Evolutionary conservation across 179 eudicot species (phyloP), one percentile per base, ranked within the genome.

Genomic region (Dionaea muscipula): DNA sequence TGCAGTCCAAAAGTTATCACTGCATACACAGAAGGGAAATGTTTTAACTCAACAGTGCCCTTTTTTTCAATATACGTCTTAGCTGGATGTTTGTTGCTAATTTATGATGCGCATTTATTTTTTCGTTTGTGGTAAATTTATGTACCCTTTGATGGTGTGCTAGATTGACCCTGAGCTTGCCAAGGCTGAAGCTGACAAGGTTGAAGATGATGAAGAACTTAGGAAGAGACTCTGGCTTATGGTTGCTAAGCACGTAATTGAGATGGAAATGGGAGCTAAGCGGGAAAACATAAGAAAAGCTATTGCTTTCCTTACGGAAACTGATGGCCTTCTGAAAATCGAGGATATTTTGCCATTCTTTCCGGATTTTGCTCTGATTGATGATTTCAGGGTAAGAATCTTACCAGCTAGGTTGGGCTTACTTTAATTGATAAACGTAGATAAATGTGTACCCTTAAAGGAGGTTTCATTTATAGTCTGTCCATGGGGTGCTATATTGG

Each of bases 121-220:
- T 6, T 43, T 19, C 47, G 16, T 15, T n/a, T 3, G 9, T 43
- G 1, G 20, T 43, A 1, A 1, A 43, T 43, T 43, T 6, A 1
- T 19, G 19, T 43, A 18, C 20, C 21, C n/a, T 38, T 25, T 55
- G 20, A 25, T 61, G 62, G 22, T 74, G 47, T 15, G 27, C 47
- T 69, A 91, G 99, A 87, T 91, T 71, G 96, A 87, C 55, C 81
- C 94, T 46, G 96, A 91, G 75, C 99, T 91, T 74, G 99, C 99
- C 24, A 91, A 80, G 86, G 99, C 96, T 47, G 99, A 91, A 78
- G 99, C 99, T 50, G 96, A 91, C 72, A 91, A 91, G 72, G 99
- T 88, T 66, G 96, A 91, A 75, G 96, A 87, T 79, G 99, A 91
- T 59, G 96, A 87, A 66, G 99, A 91, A 68, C 79, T 87, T 51